Conservation (phyloP, 371 early-diverging fungal species). For the Mucor plumbeus region DNA sequence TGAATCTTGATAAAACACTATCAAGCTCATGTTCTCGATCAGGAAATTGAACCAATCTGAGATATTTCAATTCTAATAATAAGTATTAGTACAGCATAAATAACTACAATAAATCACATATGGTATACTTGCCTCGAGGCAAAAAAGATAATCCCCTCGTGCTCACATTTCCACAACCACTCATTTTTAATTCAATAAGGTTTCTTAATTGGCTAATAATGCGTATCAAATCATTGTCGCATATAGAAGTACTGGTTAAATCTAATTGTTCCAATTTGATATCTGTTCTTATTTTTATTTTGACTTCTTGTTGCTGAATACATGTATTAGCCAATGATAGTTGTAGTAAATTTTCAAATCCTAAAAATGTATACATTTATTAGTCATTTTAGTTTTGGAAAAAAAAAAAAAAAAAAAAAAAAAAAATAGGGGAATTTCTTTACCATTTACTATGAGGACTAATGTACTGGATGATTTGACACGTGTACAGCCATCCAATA, state of each 20-base stretch:
- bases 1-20: constrained; percentile 33
- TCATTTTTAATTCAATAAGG: constrained; percentile 37
- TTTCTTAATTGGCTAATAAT: constrained; percentile 25
- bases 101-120: not conserved
- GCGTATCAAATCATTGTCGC: constrained; percentile 36
- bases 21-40: constrained; percentile 46
- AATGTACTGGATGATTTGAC: constrained; percentile 26
- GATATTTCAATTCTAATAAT: constrained; percentile 29
- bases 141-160: constrained; percentile 32
- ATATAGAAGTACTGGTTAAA: constrained; percentile 32
- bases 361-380: constrained; percentile 5
- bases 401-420: not conserved
- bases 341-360: constrained; percentile 29
- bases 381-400: not conserved
- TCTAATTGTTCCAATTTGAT: constrained; percentile 32
- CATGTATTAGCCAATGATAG: constrained; percentile 35
- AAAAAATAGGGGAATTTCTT: not conserved
- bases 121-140: constrained; percentile 30
- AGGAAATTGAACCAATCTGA: constrained; percentile 44
- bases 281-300: constrained; percentile 1
- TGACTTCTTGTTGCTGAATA: constrained; percentile 17
- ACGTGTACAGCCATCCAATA: constrained; percentile 37
- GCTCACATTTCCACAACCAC: constrained; percentile 36
- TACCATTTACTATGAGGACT: constrained; percentile 31
- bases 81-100: not conserved